These are phyloP conservation scores for Penicillium sp. DNA, from an alignment of 2,329 filamentous ascomycete species.

Conservation along the genomic window DNA sequence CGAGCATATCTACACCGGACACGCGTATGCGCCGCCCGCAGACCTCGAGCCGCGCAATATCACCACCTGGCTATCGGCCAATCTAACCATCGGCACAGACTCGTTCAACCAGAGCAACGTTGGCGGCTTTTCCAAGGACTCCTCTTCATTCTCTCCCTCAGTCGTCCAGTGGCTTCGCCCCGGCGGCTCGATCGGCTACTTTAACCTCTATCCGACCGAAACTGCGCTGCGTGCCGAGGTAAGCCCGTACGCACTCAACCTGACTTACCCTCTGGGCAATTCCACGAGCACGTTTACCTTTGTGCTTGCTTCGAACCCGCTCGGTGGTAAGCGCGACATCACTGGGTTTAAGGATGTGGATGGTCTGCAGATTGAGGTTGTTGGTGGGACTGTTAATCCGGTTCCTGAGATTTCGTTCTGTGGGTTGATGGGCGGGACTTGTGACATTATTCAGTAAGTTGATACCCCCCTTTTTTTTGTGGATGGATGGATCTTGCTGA, in stretches of 20 bases:
- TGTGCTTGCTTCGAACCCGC: neutral
- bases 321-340: neutral
- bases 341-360: neutral
- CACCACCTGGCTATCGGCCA: constrained; percentile 58
- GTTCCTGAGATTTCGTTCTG: constrained; percentile 4
- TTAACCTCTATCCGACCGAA: constrained; percentile 1
- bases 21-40: constrained; percentile 61
- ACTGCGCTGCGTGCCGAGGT: neutral
- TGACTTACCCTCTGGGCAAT: constrained; percentile 1
- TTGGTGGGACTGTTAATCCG: constrained; percentile 3
- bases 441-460: constrained; percentile 4
- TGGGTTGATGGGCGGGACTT: neutral
- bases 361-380: constrained; percentile 2
- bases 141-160: constrained; percentile 59
- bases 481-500: neutral
- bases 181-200: neutral
- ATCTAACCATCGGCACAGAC: constrained; percentile 63
- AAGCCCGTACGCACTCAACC: constrained; percentile 2
- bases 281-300: neutral
- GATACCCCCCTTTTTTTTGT: neutral
- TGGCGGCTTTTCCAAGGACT: constrained; percentile 57
- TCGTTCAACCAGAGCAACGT: constrained; percentile 59
- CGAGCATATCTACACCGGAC: constrained; percentile 56
- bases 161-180: constrained; percentile 58
- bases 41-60: constrained; percentile 61